A percentile compares a stretch with the other conserved stretches of the same genome.
Conservation (phyloP, 2,329 filamentous ascomycete species). For the Lasiodiplodia citricola region DNA sequence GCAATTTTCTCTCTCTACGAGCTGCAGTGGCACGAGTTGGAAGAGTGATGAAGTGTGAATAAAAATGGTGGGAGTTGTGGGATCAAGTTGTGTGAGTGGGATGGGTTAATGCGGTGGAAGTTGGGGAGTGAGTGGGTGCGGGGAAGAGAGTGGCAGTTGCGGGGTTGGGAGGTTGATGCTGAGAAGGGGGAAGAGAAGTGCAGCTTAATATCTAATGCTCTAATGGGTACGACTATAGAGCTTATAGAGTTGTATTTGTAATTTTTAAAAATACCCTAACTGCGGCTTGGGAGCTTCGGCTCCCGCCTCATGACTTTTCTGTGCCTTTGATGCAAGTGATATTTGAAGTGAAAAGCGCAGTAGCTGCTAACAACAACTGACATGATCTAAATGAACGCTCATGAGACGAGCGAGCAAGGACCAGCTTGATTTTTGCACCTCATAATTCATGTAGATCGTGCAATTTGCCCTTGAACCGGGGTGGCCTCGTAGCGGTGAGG, state of each 20-base stretch:
- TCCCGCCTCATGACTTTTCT: background rate
- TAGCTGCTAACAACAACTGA: background rate
- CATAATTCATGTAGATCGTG: no score
- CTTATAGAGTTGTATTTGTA: slow-evolving; percentile 23
- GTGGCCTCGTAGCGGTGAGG: no score
- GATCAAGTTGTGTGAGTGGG: background rate
- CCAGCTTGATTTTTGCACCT: no score
- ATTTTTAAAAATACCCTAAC: slow-evolving; percentile 23
- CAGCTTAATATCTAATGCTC: slow-evolving; percentile 23
- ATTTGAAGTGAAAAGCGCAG: background rate
- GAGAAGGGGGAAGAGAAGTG: slow-evolving; percentile 4
- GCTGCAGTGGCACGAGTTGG: background rate
- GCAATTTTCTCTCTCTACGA: background rate
- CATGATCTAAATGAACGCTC: background rate
- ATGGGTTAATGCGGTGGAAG: background rate
- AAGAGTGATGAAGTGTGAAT: background rate
- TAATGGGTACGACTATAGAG: slow-evolving; percentile 20
- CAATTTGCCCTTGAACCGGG: no score
- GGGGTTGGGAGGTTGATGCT: background rate
- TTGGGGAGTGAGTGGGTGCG: background rate
- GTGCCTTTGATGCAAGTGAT: background rate
- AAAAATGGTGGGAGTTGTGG: background rate
- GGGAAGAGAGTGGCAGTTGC: background rate
- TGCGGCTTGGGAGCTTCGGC: slow-evolving; percentile 9
- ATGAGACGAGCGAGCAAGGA: no score